Base-by-base conservation (phyloP, 2,329 filamentous ascomycete genomes). In the Mycosphaerella sp. region DNA sequence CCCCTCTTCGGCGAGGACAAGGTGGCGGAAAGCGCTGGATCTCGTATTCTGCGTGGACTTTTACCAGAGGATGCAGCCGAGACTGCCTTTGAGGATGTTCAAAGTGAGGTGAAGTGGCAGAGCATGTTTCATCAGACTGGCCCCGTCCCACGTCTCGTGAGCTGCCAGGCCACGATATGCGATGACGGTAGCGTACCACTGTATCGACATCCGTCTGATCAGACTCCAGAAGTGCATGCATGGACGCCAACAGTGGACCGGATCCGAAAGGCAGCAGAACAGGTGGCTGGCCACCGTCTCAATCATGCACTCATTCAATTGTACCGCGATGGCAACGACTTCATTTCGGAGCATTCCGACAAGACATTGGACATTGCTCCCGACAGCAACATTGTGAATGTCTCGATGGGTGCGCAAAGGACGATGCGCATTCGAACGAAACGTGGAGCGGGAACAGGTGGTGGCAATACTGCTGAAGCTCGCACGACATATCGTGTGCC, bases 341-440 rank as follows among this genome's bases (percentile, higher is more conserved):
- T 89, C 68, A 98, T 98, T 58, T 93, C 89, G 0, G 93, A 98
- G 68, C 93, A 98, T 67, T 95, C 89, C 39, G 93, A 98, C 69
- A 98, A 98, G 73, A 95, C 92, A 0, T 76, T 98, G 23, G 93
- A 98, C 68, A 93, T 98, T 53, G 84, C 83, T 10, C 82, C 80
- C 26, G 83, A 79, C 4, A 93, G 87, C 23, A 91, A 79, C 56
- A 95, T 98, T 61, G 89, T 91, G 60, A 98, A 97, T 66, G 83
- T 95, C 47, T 95, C 89, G 61, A 79, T 97, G n/a, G 93, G 93
- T 1, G 91, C 92, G 0, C 85, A 95, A 72, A 80, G 93, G 50
- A 91, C 84, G 2, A 96, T 97, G 91, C 80, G 87, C 0, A 80
- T 98, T 36, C 83, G 93, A 48, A 92, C 86, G 9, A 95, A 95